Conservation (phyloP, 768 basidiomycete genomes). For the Naematelia aurantialba region DNA sequence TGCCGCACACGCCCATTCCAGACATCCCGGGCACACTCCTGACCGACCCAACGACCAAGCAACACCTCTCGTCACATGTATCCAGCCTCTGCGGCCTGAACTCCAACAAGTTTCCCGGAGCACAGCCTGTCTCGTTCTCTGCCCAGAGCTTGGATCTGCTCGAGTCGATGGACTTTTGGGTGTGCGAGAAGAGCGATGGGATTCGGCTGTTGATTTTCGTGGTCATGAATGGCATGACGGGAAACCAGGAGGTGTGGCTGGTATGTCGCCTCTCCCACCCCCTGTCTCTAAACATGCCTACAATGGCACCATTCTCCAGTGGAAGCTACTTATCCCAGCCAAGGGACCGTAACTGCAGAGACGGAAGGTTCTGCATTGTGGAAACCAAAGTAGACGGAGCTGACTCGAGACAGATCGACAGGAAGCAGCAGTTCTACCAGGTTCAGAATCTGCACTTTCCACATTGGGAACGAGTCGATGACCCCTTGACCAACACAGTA, state of each 20-base stretch:
- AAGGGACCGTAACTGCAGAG: too few relatives aligned
- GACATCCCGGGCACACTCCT: conserved; percentile 37
- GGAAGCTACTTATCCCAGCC: too few relatives aligned
- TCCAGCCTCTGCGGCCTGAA: conserved; percentile 30
- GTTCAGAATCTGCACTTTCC: conserved; percentile 80
- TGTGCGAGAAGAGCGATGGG: conserved; percentile 98
- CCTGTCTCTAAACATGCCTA: too few relatives aligned
- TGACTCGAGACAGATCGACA: conserved; percentile 68
- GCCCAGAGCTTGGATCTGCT: conserved; percentile 66
- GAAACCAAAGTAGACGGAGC: too few relatives aligned
- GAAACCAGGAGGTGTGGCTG: conserved; percentile 62
- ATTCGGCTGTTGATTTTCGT: conserved; percentile 83
- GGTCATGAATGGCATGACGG: conserved; percentile 57
- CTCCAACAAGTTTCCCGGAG: conserved; percentile 69
- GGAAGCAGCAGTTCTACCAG: conserved; percentile 79
- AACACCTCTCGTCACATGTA: conserved; percentile 26
- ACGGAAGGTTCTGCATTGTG: too few relatives aligned
- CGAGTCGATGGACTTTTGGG: conserved; percentile 90
- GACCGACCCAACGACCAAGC: conserved; percentile 24
- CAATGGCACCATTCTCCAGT: too few relatives aligned
- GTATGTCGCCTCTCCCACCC: conserved; percentile 55
- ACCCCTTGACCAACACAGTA: conserved; percentile 71
- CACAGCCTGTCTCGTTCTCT: conserved; percentile 90
- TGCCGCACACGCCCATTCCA: conserved; percentile 34
- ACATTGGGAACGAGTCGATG: conserved; percentile 68